Base-by-base conservation (phyloP, 192 early-diverging fungal genomes). In the Entomortierella chlamydospora region DNA sequence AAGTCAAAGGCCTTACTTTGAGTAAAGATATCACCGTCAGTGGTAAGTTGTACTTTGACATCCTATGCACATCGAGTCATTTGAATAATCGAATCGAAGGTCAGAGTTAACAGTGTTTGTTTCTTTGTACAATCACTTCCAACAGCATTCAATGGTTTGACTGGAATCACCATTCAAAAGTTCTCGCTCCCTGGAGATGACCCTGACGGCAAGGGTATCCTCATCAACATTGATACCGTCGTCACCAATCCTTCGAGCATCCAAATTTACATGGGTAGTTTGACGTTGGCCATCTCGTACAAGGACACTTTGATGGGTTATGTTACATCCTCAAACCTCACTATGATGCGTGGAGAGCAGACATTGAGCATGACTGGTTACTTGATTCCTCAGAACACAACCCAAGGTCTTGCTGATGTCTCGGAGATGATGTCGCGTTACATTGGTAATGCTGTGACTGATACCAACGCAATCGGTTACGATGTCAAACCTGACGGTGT, bases 131-230 rank as follows among this genome's bases (percentile, higher is more conserved):
- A 43, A 26, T 2, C 28, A 4, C 12, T 5, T 7, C 13, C 39
- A 2, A 13, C 29, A 51, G 61, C 61, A 34, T 88, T 90, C 85
- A 64, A 83, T 26, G 82, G 87, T 50, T 84, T 90, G 47, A 52
- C 76, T 8, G 61, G 80, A 55, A 76, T 86, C 20, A 82, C 34
- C 3, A 83, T 89, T 39, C 60, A 73, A 29, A 82, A 57, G 30
- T 88, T 91, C 70, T 39, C 83, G 49, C 66, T 87, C n/a, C 88
- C 87, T 10, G 60, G 73, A 5, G 82, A 87, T 64, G 86, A 83
- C 59, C 85, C 88, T 23, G 49, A 53, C 42, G 88, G 88, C 54
- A 61, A 60, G 26, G 88, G 88, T 64, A 88, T 90, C 63, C 33
- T 65, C 25, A 63, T 90, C 53, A 61, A 78, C 25, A 84, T 90